These are phyloP conservation scores for Nitzschia sp. DNA, from an alignment of 108 stramenopile genomes.

Conservation along the genomic window DNA sequence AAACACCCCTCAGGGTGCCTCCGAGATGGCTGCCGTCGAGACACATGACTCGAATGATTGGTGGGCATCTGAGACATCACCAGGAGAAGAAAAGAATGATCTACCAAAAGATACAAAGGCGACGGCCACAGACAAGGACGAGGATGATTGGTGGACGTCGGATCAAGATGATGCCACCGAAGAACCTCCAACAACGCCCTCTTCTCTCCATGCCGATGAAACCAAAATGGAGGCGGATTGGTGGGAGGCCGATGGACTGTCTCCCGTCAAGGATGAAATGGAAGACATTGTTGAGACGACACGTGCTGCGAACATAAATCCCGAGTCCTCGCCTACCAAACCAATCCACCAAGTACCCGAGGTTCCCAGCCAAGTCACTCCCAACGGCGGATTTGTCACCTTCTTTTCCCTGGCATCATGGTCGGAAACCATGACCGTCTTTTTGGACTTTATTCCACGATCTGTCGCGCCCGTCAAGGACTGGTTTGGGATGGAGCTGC, in stretches of 20 bases:
- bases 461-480: constrained; percentile 46
- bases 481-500: constrained; percentile 59
- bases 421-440: constrained; percentile 64
- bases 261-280: background rate
- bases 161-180: too few relatives aligned
- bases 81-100: too few relatives aligned
- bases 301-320: too few relatives aligned
- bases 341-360: too few relatives aligned
- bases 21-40: background rate
- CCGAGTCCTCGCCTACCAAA: too few relatives aligned
- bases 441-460: constrained; percentile 66
- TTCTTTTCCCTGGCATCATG: constrained; percentile 65
- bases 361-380: too few relatives aligned
- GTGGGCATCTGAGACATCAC: too few relatives aligned
- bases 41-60: background rate
- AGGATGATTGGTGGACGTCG: too few relatives aligned
- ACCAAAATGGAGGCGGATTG: background rate
- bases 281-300: too few relatives aligned
- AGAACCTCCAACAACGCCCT: too few relatives aligned
- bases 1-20: background rate
- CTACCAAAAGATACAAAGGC: too few relatives aligned
- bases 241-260: background rate
- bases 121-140: too few relatives aligned
- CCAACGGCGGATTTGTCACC: constrained; percentile 69
- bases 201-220: background rate